phyloP scores from a whole-genome alignment of 441 rosid species.

The Pelargonium myrrhifolium region DNA sequence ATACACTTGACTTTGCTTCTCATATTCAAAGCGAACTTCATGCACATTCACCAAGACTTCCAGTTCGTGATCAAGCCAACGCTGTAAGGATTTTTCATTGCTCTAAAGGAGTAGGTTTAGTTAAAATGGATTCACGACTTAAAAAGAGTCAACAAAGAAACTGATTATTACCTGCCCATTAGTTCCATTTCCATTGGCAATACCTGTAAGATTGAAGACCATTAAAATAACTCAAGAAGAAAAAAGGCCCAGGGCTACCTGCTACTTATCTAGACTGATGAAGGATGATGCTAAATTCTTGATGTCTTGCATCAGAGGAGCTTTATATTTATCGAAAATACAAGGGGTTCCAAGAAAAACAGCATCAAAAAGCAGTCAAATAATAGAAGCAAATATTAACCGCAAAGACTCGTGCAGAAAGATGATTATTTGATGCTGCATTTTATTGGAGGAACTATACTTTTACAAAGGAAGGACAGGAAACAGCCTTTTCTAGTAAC shows the following conservation, averaged over 20 bases:
- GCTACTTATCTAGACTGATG: neutral
- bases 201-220: constrained; percentile 41
- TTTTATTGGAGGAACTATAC: neutral
- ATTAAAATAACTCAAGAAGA: constrained; percentile 16
- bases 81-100: constrained; percentile 84
- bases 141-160: constrained; percentile 8
- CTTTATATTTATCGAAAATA: constrained; percentile 7
- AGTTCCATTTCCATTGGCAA: constrained; percentile 61
- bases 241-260: neutral
- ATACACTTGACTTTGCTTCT: constrained; percentile 98
- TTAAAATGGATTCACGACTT: constrained; percentile 4
- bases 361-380: constrained; percentile 9
- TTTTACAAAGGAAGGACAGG: neutral
- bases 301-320: constrained; percentile 8
- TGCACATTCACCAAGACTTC: constrained; percentile 98
- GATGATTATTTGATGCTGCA: neutral
- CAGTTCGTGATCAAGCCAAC: constrained; percentile 91
- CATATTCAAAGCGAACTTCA: constrained; percentile 94
- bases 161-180: constrained; percentile 65
- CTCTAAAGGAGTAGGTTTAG: constrained; percentile 36
- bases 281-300: neutral
- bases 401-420: neutral
- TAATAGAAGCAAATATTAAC: neutral
- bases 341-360: constrained; percentile 9
- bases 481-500: too few relatives aligned